phyloP scores from a whole-genome alignment of 73 alveolate genomes.

The Blepharisma stoltei region DNA sequence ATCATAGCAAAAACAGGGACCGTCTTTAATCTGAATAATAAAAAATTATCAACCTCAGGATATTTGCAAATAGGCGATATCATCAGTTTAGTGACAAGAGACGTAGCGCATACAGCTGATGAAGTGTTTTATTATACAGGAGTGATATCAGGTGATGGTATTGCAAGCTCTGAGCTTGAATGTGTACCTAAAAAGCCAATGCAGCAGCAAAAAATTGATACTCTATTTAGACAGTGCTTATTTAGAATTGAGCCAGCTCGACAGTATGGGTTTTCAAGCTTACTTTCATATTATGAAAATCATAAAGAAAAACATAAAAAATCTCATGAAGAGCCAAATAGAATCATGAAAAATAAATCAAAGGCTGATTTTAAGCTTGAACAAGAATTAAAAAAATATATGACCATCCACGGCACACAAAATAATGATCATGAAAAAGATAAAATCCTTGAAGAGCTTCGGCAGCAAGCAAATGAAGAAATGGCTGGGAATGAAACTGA shows the following conservation, averaged over 20 bases:
- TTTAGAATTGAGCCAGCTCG: slow-evolving; percentile 13
- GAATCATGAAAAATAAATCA: background rate
- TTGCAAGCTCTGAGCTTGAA: background rate
- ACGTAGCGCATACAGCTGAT: background rate
- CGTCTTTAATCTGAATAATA: too few relatives aligned
- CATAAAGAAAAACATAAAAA: slow-evolving; percentile 7
- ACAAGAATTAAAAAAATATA: background rate
- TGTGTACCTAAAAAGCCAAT: background rate
- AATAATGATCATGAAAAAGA: too few relatives aligned
- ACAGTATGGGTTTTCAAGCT: slow-evolving; percentile 3
- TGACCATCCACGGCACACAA: too few relatives aligned
- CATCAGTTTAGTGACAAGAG: background rate
- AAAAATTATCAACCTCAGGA: background rate
- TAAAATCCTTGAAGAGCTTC: too few relatives aligned
- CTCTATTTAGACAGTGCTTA: slow-evolving; percentile 3
- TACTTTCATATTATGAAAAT: background rate
- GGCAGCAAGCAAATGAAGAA: slow-evolving; percentile 12
- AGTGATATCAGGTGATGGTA: slow-evolving; percentile 1
- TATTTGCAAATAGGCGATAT: slow-evolving; percentile 20
- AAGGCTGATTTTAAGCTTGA: too few relatives aligned
- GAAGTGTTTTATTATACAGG: background rate
- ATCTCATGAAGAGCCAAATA: background rate
- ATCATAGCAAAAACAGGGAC: background rate
- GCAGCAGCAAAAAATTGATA: background rate
- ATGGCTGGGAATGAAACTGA: slow-evolving; percentile 30